phyloP scores from a whole-genome alignment of 352 stramenopile genomes.

The Phytophthora ohioensis region DNA sequence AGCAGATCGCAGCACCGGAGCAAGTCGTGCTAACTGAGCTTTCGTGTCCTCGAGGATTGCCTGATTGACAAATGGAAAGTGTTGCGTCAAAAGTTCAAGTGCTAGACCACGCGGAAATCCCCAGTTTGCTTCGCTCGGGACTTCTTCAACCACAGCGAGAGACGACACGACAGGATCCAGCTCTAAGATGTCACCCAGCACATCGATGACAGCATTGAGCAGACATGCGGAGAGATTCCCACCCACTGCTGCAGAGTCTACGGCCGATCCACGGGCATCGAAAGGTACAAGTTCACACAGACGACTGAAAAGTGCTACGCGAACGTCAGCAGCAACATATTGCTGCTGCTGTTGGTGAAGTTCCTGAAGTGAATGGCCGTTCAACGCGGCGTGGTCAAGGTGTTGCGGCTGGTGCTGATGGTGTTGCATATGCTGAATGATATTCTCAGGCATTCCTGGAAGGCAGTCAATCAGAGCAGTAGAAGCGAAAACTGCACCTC shows the following conservation, averaged over 20 bases:
- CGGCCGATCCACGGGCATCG: slow-evolving; percentile 12
- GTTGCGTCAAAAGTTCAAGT: slow-evolving; percentile 42
- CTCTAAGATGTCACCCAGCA: slow-evolving; percentile 73
- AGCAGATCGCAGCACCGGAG: slow-evolving; percentile 16
- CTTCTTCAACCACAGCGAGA: slow-evolving; percentile 46
- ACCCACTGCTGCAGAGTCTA: slow-evolving; percentile 3
- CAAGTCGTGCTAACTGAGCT: slow-evolving; percentile 11
- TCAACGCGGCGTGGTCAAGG: background rate
- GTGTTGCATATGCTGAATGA: slow-evolving; percentile 29
- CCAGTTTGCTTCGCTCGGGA: slow-evolving; percentile 42
- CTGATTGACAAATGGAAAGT: slow-evolving; percentile 49
- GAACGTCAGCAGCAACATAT: slow-evolving; percentile 45
- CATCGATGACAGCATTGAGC: slow-evolving; percentile 60
- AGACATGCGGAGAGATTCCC: slow-evolving; percentile 56
- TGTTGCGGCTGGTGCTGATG: slow-evolving; percentile 12
- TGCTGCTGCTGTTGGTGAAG: slow-evolving; percentile 24
- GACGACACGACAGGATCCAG: slow-evolving; percentile 48
- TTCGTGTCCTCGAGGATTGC: slow-evolving; percentile 18
- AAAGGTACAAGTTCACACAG: slow-evolving; percentile 70
- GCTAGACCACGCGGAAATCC: slow-evolving; percentile 43
- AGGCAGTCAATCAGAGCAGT: slow-evolving; percentile 22
- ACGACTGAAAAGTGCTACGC: slow-evolving; percentile 62
- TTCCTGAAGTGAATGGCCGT: slow-evolving; percentile 17
- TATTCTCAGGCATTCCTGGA: slow-evolving; percentile 21
- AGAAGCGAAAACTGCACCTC: slow-evolving; percentile 21